These are phyloP conservation scores for Auricularia heimuer DNA, from an alignment of 768 basidiomycete genomes.

Conservation along the genomic window DNA sequence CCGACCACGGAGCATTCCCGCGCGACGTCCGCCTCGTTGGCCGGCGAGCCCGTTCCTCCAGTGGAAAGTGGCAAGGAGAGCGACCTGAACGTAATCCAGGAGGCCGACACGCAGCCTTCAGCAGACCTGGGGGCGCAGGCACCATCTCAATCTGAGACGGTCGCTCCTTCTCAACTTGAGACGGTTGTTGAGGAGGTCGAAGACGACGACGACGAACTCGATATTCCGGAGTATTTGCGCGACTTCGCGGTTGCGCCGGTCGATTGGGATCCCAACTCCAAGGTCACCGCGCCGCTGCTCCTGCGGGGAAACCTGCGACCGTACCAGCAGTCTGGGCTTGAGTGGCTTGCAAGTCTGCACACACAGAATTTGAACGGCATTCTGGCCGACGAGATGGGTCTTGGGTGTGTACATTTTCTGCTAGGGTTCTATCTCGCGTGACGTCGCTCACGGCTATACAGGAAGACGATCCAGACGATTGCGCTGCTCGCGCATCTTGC, in stretches of 20 bases:
- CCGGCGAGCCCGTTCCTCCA: no score
- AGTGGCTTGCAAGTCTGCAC: conserved; percentile 89
- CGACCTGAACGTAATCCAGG: no score
- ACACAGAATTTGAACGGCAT: conserved; percentile 73
- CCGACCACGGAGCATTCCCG: no score
- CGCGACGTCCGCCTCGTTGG: no score
- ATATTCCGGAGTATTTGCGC: conserved; percentile 35
- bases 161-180: no score
- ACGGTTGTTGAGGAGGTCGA: not conserved
- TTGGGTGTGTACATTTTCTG: conserved; percentile 52
- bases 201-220: not conserved
- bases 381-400: conserved; percentile 88
- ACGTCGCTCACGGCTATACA: conserved; percentile 22
- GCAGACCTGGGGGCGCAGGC: no score
- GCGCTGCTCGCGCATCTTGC: conserved; percentile 87
- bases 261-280: conserved; percentile 50
- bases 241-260: conserved; percentile 65
- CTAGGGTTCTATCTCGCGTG: not conserved
- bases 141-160: no score
- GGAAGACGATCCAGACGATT: conserved; percentile 96
- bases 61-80: no score
- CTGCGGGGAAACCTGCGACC: conserved; percentile 83
- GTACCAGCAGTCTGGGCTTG: conserved; percentile 87
- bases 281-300: conserved; percentile 57
- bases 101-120: no score